A percentile compares a stretch with the other conserved stretches of the same genome.
Conservation (phyloP, 1,139 yeast species). For the Hansenula lynferdii region DNA sequence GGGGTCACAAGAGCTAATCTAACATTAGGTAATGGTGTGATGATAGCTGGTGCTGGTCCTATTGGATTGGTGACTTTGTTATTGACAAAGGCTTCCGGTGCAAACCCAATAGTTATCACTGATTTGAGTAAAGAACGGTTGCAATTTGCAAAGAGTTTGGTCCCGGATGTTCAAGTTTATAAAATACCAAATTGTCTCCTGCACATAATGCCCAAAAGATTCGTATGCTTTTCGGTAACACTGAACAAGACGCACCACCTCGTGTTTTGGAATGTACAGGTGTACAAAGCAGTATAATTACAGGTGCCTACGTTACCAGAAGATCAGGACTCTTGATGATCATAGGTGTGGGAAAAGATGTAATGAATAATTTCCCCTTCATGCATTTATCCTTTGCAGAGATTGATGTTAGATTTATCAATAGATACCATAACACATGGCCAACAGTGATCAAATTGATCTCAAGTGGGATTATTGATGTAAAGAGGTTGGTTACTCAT, state of each 20-base stretch:
- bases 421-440: slow-evolving; percentile 37
- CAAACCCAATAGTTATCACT: slow-evolving; percentile 40
- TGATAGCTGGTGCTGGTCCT: slow-evolving; percentile 91
- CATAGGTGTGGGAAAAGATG: slow-evolving; percentile 34
- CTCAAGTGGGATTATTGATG: slow-evolving; percentile 55
- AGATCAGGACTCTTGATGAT: slow-evolving; percentile 31
- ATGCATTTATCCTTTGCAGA: slow-evolving; percentile 36
- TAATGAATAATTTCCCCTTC: slow-evolving; percentile 33
- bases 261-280: slow-evolving; percentile 67
- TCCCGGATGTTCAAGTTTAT: slow-evolving; percentile 29
- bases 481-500: slow-evolving; percentile 70
- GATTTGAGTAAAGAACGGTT: slow-evolving; percentile 23
- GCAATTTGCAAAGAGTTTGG: slow-evolving; percentile 23
- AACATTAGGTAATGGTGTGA: slow-evolving; percentile 64
- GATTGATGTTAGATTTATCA: slow-evolving; percentile 34
- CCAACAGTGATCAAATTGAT: slow-evolving; percentile 58
- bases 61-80: slow-evolving; percentile 78
- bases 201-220: slow-evolving; percentile 27
- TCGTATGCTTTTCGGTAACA: slow-evolving; percentile 24
- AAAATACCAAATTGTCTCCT: slow-evolving; percentile 21
- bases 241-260: slow-evolving; percentile 27
- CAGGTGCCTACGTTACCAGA: slow-evolving; percentile 32
- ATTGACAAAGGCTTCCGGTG: slow-evolving; percentile 78
- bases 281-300: slow-evolving; percentile 60
- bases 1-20: slow-evolving; percentile 69